Evolutionary conservation across 495 filamentous ascomycete species (phyloP), one percentile per base, ranked within the genome.

Genomic region (Penicillium verhagenii): DNA sequence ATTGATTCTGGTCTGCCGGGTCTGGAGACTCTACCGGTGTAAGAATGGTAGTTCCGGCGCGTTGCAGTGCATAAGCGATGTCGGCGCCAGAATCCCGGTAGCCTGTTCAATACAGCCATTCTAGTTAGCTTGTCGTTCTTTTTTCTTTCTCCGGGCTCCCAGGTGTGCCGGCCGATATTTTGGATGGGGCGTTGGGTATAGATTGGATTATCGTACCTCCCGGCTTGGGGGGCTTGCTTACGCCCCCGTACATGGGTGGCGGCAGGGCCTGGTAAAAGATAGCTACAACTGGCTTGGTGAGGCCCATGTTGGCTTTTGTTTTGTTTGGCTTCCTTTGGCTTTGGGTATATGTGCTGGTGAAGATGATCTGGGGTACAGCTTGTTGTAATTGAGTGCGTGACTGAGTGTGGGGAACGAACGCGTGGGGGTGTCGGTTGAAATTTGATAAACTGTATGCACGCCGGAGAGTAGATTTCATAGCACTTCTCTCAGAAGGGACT

Each of bases 21-120:
- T 60, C 45, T 35, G 66, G 61, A 4, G 26, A 50, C 1, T 49
- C n/a, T 14, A 18, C 40, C 8, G 64, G 64, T 3, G 64, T 69
- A 5, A 72, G 52, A 4, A 68, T 53, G 9, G 28, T 45, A 20
- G 60, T 59, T 13, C 59, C 60, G 2, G 28, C 38, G 3, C 25
- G 26, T 21, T 46, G 46, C 13, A 71, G 44, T 0, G 61, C 29
- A 49, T 63, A 71, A 25, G 66, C 61, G 14, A 71, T 57, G 53
- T 71, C 68, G 5, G 68, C 51, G 9, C 69, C 64, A 14, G 69
- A 66, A 40, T 72, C 69, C 9, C 59, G 62, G 44, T 69, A 72
- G 18, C 66, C 69, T 69, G 33, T 20, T 56, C 43, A 49, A 42
- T n/a, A 14, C 4, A 13, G 9, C 21, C n/a, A 20, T 4, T 1